phyloP scores from a whole-genome alignment of 164 flowering plant genomes.

The Macadamia integrifolia region DNA sequence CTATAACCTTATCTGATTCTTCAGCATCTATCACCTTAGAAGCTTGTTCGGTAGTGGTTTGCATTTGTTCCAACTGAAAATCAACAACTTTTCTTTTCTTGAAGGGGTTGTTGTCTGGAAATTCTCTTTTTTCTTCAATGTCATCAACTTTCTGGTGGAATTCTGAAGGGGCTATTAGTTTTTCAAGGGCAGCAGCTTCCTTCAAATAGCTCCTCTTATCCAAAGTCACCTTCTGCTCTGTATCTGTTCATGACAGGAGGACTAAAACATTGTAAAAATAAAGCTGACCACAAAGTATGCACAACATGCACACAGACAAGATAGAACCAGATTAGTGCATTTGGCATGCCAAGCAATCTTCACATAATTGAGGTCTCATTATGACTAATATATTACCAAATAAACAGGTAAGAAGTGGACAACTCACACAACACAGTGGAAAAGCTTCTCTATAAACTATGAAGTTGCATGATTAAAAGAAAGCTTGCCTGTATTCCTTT shows the following conservation, averaged over 20 bases:
- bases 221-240: conserved; percentile 18
- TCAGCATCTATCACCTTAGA: not conserved
- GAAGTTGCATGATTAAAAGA: not conserved
- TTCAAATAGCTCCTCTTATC: conserved; percentile 20
- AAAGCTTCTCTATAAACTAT: not conserved
- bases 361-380: too few relatives aligned
- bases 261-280: not conserved
- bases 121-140: conserved; percentile 2
- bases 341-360: too few relatives aligned
- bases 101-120: conserved; percentile 69
- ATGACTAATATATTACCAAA: too few relatives aligned
- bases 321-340: not conserved
- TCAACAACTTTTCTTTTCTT: conserved; percentile 36
- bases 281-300: not conserved
- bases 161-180: conserved; percentile 23
- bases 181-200: conserved; percentile 43
- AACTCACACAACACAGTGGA: too few relatives aligned
- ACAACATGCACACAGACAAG: not conserved
- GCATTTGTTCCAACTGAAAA: conserved; percentile 3
- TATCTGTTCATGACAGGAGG: conserved; percentile 12
- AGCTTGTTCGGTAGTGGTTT: conserved; percentile 7
- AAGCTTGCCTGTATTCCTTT: conserved; percentile 29
- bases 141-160: not conserved
- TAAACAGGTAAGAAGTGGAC: too few relatives aligned
- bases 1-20: not conserved